Base-by-base conservation (phyloP, 495 filamentous ascomycete species). In the Cladorrhinum samala region DNA sequence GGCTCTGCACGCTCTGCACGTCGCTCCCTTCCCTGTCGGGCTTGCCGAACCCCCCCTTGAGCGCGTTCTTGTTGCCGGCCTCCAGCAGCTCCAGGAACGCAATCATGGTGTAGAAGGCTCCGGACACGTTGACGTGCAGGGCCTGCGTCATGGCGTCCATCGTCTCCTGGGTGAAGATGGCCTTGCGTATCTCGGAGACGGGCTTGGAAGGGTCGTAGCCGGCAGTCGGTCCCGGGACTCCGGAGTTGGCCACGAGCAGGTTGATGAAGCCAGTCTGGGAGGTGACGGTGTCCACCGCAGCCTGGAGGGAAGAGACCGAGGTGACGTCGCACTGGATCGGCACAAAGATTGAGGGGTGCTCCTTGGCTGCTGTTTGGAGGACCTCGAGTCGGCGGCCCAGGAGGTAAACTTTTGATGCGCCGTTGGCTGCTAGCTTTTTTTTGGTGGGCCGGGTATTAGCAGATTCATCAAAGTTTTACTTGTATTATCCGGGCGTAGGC, bases 341-440 rank as follows among this genome's bases (percentile, higher is more conserved):
- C 41, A 78, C 69, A 43, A 88, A 72, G 54, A 66, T 54, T 45
- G 50, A 53, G 20, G 72, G 65, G 23, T 62, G 53, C 30, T 24
- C n/a, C 46, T 42, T 11, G 41, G 74, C 69, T 23, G 74, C 72
- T 24, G 65, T 64, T 20, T 77, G 59, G 1, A 86, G 75, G 3
- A 74, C 62, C 19, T 79, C 73, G 46, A 69, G 61, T 19, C 83
- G 75, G 3, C 86, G 73, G 21, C 83, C 85, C 40, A 87, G 61
- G 58, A 90, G 81, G 72, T 86, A 90, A 46, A 90, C 79, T 58
- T 80, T 83, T 13, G 61, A 56, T 1, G 86, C 85, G 9, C 86
- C 86, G 57, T 85, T 83, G 46, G 58, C 43, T 2, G 74, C 83
- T 7, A 90, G 77, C n/a, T n/a, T n/a, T n/a, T n/a, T n/a, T n/a